Conservation (phyloP, 495 filamentous ascomycete genomes). For the Tuber magnatum region DNA sequence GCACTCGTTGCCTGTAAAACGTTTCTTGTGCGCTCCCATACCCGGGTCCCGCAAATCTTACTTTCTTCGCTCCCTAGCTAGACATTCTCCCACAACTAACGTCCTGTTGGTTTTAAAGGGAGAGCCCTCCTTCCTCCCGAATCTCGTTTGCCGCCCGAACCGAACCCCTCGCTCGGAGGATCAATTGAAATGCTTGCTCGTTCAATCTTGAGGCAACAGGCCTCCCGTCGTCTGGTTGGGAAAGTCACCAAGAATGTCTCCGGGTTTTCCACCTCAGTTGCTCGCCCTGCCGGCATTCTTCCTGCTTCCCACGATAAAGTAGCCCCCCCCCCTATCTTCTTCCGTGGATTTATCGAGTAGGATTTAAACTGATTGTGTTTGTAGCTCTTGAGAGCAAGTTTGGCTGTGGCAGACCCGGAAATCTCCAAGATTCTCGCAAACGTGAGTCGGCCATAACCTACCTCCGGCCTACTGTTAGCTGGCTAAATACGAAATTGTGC, state of each 20-base stretch:
- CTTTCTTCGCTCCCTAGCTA: not conserved
- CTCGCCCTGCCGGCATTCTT: slow-evolving; percentile 28
- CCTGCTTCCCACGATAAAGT: slow-evolving; percentile 28
- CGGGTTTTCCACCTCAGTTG: slow-evolving; percentile 43
- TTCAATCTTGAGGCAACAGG: slow-evolving; percentile 29
- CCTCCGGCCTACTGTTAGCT: not conserved
- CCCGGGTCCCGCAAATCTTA: not conserved
- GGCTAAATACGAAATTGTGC: slow-evolving; percentile 9
- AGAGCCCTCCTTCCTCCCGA: not conserved
- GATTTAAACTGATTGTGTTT: slow-evolving; percentile 3
- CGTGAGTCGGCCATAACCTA: slow-evolving; percentile 46
- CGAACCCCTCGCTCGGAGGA: not conserved
- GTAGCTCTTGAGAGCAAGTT: slow-evolving; percentile 69
- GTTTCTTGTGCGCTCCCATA: not conserved
- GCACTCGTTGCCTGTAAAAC: not conserved
- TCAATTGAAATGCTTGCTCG: slow-evolving; percentile 25
- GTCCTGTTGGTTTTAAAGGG: not conserved
- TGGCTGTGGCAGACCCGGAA: slow-evolving; percentile 78
- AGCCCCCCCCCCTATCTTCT: not conserved
- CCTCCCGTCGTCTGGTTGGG: slow-evolving; percentile 24
- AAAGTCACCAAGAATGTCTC: slow-evolving; percentile 43
- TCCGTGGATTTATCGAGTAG: slow-evolving; percentile 15
- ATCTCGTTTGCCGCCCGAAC: not conserved
- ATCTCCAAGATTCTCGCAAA: slow-evolving; percentile 84
- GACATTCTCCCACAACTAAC: not conserved